Conservation (phyloP, 2,329 filamentous ascomycete species). For the Arachnomyces sp. region DNA sequence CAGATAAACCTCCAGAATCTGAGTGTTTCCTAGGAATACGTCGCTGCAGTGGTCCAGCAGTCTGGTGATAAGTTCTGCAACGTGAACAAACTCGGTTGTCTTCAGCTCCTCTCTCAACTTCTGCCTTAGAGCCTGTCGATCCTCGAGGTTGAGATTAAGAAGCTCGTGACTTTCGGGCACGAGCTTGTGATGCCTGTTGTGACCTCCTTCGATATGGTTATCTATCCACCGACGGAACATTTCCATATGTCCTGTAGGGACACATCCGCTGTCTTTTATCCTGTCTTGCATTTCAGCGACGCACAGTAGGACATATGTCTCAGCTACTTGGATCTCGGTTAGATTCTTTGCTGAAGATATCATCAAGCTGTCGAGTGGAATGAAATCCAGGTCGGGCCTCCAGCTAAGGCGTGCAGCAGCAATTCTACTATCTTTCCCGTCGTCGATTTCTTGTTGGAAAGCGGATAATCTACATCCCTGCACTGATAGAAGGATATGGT, state of each 20-base stretch:
- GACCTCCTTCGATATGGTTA: neutral
- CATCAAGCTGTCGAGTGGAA: neutral
- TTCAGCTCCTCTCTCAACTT: neutral
- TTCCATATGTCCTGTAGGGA: neutral
- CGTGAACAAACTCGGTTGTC: constrained; percentile 1
- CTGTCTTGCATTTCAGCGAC: constrained; percentile 1
- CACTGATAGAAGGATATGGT: neutral
- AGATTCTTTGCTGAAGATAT: neutral
- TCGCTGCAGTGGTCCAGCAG: constrained; percentile 2
- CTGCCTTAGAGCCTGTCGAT: neutral
- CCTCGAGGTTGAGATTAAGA: neutral
- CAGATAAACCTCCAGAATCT: constrained; percentile 5
- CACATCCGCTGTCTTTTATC: neutral
- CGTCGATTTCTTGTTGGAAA: neutral
- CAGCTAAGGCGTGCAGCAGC: constrained; percentile 3
- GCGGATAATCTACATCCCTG: constrained; percentile 2
- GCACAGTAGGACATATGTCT: constrained; percentile 7
- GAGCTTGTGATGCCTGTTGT: constrained; percentile 1
- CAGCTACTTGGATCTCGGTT: constrained; percentile 1
- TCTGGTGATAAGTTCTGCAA: constrained; percentile 3
- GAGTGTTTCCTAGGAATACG: neutral
- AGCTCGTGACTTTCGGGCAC: constrained; percentile 3
- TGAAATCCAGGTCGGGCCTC: constrained; percentile 5
- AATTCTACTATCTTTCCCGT: neutral
- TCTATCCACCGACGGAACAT: constrained; percentile 3